These are phyloP conservation scores for Yarrowia bubula DNA, from an alignment of 805 yeast species.

Conservation along the genomic window DNA sequence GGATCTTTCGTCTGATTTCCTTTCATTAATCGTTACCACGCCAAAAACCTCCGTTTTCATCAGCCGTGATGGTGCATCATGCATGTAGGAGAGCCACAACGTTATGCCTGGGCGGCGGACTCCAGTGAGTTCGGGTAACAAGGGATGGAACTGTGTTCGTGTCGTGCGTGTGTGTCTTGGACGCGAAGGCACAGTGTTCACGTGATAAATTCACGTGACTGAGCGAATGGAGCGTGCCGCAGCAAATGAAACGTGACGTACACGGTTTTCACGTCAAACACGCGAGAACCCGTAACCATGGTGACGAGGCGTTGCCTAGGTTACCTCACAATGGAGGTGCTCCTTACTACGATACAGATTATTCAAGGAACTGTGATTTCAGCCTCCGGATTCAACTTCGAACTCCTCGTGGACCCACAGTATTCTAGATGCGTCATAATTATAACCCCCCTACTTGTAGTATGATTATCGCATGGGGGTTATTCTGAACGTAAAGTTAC, in stretches of 20 bases:
- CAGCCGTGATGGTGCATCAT: not conserved
- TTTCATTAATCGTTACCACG: too few relatives aligned
- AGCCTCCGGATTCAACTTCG: too few relatives aligned
- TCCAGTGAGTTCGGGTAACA: not conserved
- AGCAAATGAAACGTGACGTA: too few relatives aligned
- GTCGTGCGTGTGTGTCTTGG: not conserved
- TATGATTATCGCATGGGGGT: too few relatives aligned
- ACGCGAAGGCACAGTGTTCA: not conserved
- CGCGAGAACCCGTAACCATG: not conserved
- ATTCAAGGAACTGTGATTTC: too few relatives aligned
- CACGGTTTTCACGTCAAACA: too few relatives aligned
- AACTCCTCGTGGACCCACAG: too few relatives aligned
- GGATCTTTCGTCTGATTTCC: too few relatives aligned
- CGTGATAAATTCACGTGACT: not conserved
- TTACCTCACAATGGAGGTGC: not conserved
- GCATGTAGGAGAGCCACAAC: not conserved
- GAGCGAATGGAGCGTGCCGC: too few relatives aligned
- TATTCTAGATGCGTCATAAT: too few relatives aligned
- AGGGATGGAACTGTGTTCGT: not conserved
- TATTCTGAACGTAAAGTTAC: not conserved
- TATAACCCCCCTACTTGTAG: too few relatives aligned
- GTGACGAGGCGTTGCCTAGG: not conserved
- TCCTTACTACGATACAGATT: too few relatives aligned
- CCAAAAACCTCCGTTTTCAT: not conserved
- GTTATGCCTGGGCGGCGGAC: not conserved